phyloP scores from a whole-genome alignment of 305 asterid species.

The Fraxinus angustifolia region DNA sequence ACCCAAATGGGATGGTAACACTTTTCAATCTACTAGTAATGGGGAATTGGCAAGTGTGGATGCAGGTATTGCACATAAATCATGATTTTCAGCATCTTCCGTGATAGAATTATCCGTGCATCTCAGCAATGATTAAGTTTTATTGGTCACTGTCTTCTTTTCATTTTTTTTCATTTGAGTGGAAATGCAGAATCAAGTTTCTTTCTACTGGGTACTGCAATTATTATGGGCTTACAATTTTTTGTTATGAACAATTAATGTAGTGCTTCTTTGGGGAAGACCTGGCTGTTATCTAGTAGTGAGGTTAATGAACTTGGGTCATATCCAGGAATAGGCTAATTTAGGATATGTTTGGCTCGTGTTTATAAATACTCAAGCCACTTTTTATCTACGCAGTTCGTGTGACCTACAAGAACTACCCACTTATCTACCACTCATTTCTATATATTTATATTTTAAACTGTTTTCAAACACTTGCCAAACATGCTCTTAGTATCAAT shows the following conservation, averaged over 20 bases:
- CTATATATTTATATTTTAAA: background rate
- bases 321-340: background rate
- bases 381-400: background rate
- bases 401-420: background rate
- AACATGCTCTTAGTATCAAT: background rate
- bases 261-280: background rate
- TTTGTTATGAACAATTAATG: background rate
- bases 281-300: background rate
- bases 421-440: background rate
- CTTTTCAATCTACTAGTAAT: conserved; percentile 91
- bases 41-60: conserved; percentile 99
- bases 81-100: background rate
- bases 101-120: background rate
- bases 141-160: background rate
- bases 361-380: background rate
- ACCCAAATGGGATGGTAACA: conserved; percentile 97
- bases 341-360: background rate
- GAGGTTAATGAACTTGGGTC: background rate
- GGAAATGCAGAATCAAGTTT: background rate
- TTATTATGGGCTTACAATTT: background rate
- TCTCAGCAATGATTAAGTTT: background rate
- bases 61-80: conserved; percentile 62
- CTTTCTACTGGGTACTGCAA: background rate
- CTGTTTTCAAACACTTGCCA: background rate
- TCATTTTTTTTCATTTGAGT: background rate